A percentile compares a stretch with the other conserved stretches of the same genome.
These are phyloP conservation scores for Pinus taeda DNA, from an alignment of 75 land plant species.

Conservation along the genomic window DNA sequence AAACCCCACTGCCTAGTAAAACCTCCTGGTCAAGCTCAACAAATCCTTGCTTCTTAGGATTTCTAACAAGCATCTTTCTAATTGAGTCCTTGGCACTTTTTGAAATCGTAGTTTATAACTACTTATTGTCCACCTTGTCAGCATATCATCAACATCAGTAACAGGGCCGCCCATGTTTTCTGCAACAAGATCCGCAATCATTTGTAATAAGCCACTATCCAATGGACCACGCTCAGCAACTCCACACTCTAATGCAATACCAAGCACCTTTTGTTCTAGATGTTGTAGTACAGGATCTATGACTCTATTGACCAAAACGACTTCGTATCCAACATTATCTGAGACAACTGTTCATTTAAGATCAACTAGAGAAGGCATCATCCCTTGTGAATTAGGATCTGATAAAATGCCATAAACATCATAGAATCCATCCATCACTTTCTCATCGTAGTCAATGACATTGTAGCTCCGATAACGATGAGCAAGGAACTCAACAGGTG, in stretches of 20 bases:
- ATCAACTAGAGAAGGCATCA: constrained; percentile 70
- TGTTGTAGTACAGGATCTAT: constrained; percentile 47
- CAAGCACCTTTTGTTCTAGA: constrained; percentile 50
- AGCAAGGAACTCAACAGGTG: constrained; percentile 47
- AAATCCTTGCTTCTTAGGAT: too few relatives aligned
- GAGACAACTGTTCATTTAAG: constrained; percentile 51
- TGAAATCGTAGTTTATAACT: constrained; percentile 52
- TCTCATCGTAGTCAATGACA: constrained; percentile 74
- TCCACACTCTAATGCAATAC: constrained; percentile 27
- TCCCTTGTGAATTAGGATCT: constrained; percentile 29
- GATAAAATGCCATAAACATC: constrained; percentile 68
- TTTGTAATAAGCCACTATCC: constrained; percentile 56
- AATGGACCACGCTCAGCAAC: constrained; percentile 18
- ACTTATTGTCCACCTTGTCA: constrained; percentile 45
- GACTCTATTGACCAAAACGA: constrained; percentile 60
- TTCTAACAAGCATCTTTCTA: too few relatives aligned
- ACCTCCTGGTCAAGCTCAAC: too few relatives aligned
- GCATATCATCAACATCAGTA: constrained; percentile 62
- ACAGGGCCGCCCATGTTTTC: constrained; percentile 84
- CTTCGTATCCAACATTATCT: constrained; percentile 54
- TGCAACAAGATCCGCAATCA: constrained; percentile 74
- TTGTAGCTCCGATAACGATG: constrained; percentile 72
- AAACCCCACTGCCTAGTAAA: too few relatives aligned
- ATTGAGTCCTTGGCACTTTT: too few relatives aligned
- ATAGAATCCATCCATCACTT: constrained; percentile 80